Base-by-base conservation (phyloP, 1,284 basidiomycete genomes). In the Malassezia slooffiae region DNA sequence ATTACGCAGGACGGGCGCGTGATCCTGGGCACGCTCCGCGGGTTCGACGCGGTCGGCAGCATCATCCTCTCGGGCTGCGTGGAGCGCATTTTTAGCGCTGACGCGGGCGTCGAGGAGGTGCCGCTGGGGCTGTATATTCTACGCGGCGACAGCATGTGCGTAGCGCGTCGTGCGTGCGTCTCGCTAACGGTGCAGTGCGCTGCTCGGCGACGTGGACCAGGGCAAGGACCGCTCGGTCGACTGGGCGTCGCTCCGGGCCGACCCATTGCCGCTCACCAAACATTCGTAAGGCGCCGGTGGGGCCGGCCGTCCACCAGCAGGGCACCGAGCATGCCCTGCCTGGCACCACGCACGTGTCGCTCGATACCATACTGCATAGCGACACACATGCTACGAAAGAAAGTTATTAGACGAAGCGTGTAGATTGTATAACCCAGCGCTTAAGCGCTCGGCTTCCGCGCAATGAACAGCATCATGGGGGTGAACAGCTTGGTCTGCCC, bases 81-180 rank as follows among this genome's bases (percentile, higher is more conserved):
- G 12, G 66, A 69, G 50, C 43, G 66, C 20, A 59, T 69, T 17
- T 69, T 64, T 32, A 64, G 57, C 43, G 17, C 46, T 2, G 90
- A 97, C 13, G 83, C 85, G 62, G 84, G 84, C 17, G 88, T 95
- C 23, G 87, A 96, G 72, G 88, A 95, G 74, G 81, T 91, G 10
- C 83, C 87, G 0, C 74, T 97, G n/a, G 91, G 91, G 1, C 74
- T 97, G 35, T 97, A 97, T 71, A 80, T 99, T 56, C 84, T 97
- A 61, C 86, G 95, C 65, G 91, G 91, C 2, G 91, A 97, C 67
- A 90, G 91, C 76, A 89, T 93, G 91, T 95, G 52, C 62, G 76
- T 73, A 45, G 31, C 7, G 13, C 24, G 8, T 34, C 13, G 29
- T 17, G 11, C 9, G 11, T 36, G 12, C 22, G n/a, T 23, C 23